Base-by-base conservation (phyloP, 2,329 filamentous ascomycete genomes). In the Botrytis cinerea region DNA sequence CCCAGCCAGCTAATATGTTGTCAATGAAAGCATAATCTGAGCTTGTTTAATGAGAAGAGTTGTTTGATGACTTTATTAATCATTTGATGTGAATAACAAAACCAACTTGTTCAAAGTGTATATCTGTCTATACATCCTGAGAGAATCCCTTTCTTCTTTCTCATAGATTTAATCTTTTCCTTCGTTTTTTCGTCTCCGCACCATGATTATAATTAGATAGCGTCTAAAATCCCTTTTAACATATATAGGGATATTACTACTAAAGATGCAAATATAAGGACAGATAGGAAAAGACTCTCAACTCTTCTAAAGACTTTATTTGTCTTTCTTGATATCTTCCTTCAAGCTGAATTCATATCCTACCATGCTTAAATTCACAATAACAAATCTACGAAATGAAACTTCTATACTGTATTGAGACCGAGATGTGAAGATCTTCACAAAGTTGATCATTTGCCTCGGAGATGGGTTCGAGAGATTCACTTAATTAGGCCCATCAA, bases 201-300 rank as follows among this genome's bases (percentile, higher is more conserved):
- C n/a, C 1, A 54, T 54, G 2, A 28, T 8, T 28, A 28, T 28
- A 18, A 4, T 18, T 54, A 54, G 14, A 54, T 28, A 18, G n/a
- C 18, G 7, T 18, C 1, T 6, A 54, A 6, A 7, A 16, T 10
- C 4, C 7, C 2, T 4, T 1, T 9, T 0, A 2, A n/a, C 8
- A 16, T 28, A 28, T 54, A 18, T 18, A 54, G n/a, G 28, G 1
- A 54, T 1, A n/a, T 54, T 18, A 16, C 6, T 28, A n/a, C 18
- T 54, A 54, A n/a, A 28, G 14, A 54, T 4, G 14, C 6, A 28
- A 14, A 28, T 28, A 54, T 2, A 9, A 28, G 9, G n/a, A 2
- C 28, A 16, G 8, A 54, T 18, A 4, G 5, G 14, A 18, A 16
- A 0, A 18, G 7, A 4, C 14, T 54, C 8, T 54, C n/a, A 1